Conservation (phyloP, 2,329 filamentous ascomycete genomes). For the Penicillium sp. region DNA sequence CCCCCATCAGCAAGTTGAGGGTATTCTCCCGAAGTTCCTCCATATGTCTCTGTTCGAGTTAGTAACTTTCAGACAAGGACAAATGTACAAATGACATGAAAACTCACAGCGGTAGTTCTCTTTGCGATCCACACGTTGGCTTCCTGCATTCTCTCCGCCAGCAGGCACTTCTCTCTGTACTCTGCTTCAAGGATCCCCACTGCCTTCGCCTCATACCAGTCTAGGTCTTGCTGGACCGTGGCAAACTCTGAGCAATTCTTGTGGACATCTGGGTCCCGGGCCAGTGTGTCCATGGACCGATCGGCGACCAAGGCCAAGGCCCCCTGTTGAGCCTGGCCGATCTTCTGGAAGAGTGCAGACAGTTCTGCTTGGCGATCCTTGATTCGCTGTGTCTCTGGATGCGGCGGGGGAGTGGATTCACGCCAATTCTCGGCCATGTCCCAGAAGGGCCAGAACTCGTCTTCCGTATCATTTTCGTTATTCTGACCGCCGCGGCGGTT, state of each 20-base stretch:
- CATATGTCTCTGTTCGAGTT: constrained; percentile 11
- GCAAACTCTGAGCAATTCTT: constrained; percentile 40
- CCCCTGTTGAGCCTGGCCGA: constrained; percentile 41
- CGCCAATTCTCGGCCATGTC: constrained; percentile 30
- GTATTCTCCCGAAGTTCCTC: constrained; percentile 17
- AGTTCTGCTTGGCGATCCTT: constrained; percentile 43
- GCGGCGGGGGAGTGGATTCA: constrained; percentile 36
- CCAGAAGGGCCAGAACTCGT: constrained; percentile 29
- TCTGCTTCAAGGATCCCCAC: constrained; percentile 29
- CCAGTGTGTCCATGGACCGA: constrained; percentile 38
- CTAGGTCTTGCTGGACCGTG: constrained; percentile 34
- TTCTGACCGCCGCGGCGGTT: constrained; percentile 10
- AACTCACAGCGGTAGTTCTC: constrained; percentile 32
- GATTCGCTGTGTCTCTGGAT: constrained; percentile 37
- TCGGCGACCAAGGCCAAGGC: constrained; percentile 41
- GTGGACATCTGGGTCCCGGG: constrained; percentile 42
- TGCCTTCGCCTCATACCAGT: constrained; percentile 27
- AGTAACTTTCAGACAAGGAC: not conserved
- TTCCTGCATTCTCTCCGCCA: constrained; percentile 30
- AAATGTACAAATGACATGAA: not conserved
- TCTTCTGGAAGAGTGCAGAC: constrained; percentile 40
- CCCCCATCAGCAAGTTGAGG: constrained; percentile 19
- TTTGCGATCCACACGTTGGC: constrained; percentile 36
- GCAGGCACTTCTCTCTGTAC: constrained; percentile 33
- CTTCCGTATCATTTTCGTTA: constrained; percentile 20